Base-by-base conservation (phyloP, 257 asterid genomes). In the Scutellaria barbata region DNA sequence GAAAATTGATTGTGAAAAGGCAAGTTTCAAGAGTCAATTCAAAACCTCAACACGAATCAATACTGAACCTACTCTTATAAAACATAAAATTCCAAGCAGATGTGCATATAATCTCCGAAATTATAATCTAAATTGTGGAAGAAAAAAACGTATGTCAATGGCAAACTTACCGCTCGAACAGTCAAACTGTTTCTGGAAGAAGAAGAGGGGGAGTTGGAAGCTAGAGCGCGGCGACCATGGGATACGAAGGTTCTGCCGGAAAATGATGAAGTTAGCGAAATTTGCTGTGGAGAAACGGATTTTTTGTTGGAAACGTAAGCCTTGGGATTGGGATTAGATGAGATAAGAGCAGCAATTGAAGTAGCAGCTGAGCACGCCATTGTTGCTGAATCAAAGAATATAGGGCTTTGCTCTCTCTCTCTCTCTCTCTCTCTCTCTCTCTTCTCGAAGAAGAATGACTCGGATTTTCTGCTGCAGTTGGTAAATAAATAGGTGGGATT, bases 351-450 rank as follows among this genome's bases (percentile, higher is more conserved):
- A 30, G 87, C 81, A 17, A 88, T 68, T 20, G 97, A 77, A 66
- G 95, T 53, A 50, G 83, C 80, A 62, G 92, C 88, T 3, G 83
- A 78, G 77, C 82, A 85, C 46, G 95, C 96, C 92, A 89, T 89
- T 76, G 78, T 16, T 20, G 6, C 20, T 33, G 59, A 39, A 14
- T 8, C 50, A 53, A 13, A 53, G 18, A 50, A 53, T 53, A 17
- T 30, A 30, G 20, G 12, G 61, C 41, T 25, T 30, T 2, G 35
- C 43, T n/a, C 65, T 14, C 39, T 17, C 17, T 9, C 41, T 14
- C 12, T 12, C 66, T 54, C 42, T 9, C 66, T 54, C 42, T 9
- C 75, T 70, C 47, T 25, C 5, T 8, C 66, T 54, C 42, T 9
- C 75, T 70, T 18, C n/a, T 0, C 6, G 37, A 39, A 11, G 68